Evolutionary conservation across 495 filamentous ascomycete species (phyloP).

Genomic region (Penicillium herquei): DNA sequence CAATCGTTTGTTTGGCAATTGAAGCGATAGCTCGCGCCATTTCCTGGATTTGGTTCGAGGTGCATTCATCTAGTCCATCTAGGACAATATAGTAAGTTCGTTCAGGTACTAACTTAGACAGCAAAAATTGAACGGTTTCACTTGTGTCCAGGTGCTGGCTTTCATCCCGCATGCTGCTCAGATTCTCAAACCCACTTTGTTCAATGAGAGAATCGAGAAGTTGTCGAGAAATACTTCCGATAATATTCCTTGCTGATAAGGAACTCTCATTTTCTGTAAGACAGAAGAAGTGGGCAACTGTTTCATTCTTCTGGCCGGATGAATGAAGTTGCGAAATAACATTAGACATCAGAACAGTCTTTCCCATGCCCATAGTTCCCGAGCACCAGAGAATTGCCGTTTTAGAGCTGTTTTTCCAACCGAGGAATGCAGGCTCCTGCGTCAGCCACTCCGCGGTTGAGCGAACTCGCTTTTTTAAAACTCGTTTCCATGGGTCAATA

Average conservation of each 20-base stretch:
- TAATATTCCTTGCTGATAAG: slow-evolving; percentile 17
- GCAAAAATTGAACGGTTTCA: neutral
- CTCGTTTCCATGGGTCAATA: slow-evolving; percentile 3
- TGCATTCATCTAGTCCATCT: slow-evolving; percentile 4
- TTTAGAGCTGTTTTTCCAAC: neutral
- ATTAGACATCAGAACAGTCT: slow-evolving; percentile 25
- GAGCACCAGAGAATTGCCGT: slow-evolving; percentile 23
- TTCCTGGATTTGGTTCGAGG: neutral
- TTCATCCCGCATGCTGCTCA: neutral
- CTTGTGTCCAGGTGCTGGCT: slow-evolving; percentile 1
- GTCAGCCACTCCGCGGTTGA: slow-evolving; percentile 10
- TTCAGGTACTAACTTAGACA: neutral
- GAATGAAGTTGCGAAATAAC: slow-evolving; percentile 16
- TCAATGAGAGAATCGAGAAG: slow-evolving; percentile 12
- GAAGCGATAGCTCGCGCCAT: slow-evolving; percentile 4
- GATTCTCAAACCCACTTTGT: neutral
- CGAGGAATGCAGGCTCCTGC: neutral
- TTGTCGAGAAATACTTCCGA: slow-evolving; percentile 20
- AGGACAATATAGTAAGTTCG: neutral
- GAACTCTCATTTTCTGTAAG: slow-evolving; percentile 16
- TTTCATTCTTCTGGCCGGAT: slow-evolving; percentile 2
- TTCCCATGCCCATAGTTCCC: slow-evolving; percentile 30
- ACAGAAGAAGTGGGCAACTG: slow-evolving; percentile 19
- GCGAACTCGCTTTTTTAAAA: neutral
- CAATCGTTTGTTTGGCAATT: neutral